A percentile compares a stretch with the other conserved stretches of the same genome.
Conservation (phyloP, 805 yeast species). For the Metschnikowia corniflorae region DNA sequence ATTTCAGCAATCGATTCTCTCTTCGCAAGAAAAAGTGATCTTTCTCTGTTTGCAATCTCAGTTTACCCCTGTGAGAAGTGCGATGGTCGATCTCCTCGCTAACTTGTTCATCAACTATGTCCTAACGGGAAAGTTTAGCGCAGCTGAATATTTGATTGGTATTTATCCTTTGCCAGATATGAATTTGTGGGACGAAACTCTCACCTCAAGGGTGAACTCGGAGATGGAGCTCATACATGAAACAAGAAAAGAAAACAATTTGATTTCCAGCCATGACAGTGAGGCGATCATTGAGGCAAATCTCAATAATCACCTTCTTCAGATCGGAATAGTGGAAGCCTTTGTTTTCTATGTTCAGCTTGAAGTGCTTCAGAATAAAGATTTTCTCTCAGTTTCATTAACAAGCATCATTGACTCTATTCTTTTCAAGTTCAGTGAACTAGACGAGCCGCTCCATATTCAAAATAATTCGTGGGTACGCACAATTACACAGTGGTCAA, state of each 20-base stretch:
- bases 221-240: conserved; percentile 20
- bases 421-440: conserved; percentile 28
- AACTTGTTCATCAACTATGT: conserved; percentile 34
- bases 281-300: conserved; percentile 23
- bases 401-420: conserved; percentile 27
- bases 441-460: conserved; percentile 23
- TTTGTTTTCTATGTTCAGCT: conserved; percentile 36
- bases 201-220: conserved; percentile 18
- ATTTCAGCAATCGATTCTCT: conserved; percentile 30
- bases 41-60: conserved; percentile 30
- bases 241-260: conserved; percentile 22
- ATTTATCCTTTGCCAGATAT: conserved; percentile 30
- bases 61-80: conserved; percentile 34
- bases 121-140: conserved; percentile 35
- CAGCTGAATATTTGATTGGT: conserved; percentile 32
- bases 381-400: conserved; percentile 30
- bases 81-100: conserved; percentile 35
- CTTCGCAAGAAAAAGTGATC: conserved; percentile 29
- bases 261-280: conserved; percentile 24
- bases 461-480: conserved; percentile 34
- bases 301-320: conserved; percentile 22
- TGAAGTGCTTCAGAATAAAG: conserved; percentile 38
- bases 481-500: conserved; percentile 27
- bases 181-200: conserved; percentile 28
- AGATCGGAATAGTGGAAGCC: conserved; percentile 32